These are phyloP conservation scores for Cubamyces sp. DNA, from an alignment of 768 basidiomycete genomes.

Conservation along the genomic window DNA sequence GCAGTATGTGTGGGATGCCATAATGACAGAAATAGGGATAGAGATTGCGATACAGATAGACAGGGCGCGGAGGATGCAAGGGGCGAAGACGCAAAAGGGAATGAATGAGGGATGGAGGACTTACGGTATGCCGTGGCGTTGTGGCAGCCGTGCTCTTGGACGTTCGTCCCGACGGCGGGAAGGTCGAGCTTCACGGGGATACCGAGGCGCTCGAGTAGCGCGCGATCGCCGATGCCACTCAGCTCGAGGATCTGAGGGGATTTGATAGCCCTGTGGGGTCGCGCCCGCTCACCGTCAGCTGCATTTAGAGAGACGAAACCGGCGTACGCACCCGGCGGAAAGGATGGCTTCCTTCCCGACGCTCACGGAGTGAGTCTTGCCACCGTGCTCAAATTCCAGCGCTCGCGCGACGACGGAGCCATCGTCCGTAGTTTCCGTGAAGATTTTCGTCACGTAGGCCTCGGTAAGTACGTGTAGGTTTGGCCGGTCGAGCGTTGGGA, in stretches of 20 bases:
- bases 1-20: no score
- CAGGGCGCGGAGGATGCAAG: no score
- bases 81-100: no score
- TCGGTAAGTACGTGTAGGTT: constrained; percentile 38
- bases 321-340: constrained; percentile 36
- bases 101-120: no score
- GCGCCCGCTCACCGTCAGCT: constrained; percentile 6
- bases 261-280: constrained; percentile 43
- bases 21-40: no score
- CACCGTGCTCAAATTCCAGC: constrained; percentile 39
- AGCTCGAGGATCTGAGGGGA: constrained; percentile 53
- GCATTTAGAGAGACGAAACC: background rate
- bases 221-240: constrained; percentile 49
- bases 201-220: constrained; percentile 37
- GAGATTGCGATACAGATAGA: no score
- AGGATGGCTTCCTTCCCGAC: constrained; percentile 50
- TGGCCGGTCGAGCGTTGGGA: constrained; percentile 26
- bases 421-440: constrained; percentile 7
- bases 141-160: constrained; percentile 44
- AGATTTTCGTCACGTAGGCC: constrained; percentile 28
- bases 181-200: constrained; percentile 44
- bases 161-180: constrained; percentile 51
- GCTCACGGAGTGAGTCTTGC: constrained; percentile 34
- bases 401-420: constrained; percentile 36
- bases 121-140: no score